These are phyloP conservation scores for Neurospora hispaniola DNA, from an alignment of 495 filamentous ascomycete genomes.

Conservation along the genomic window DNA sequence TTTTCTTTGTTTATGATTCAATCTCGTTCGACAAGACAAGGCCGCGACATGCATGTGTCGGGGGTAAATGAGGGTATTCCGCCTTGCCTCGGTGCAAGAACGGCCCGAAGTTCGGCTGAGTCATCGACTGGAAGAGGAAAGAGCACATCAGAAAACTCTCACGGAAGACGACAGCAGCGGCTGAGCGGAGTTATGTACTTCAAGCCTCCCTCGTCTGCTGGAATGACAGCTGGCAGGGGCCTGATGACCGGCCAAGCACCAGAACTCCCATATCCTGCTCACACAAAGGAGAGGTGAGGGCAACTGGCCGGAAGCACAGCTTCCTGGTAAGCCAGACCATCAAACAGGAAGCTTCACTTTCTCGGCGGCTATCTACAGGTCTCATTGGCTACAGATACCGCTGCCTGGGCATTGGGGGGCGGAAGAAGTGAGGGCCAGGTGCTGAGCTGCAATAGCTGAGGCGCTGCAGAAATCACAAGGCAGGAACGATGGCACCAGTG, in stretches of 20 bases:
- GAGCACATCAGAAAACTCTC: not conserved
- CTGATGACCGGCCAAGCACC: not conserved
- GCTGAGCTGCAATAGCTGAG: not conserved
- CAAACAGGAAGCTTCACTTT: not conserved
- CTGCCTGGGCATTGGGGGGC: not conserved
- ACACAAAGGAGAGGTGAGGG: not conserved
- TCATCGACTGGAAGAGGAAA: not conserved
- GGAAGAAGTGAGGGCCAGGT: not conserved
- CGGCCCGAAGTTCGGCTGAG: not conserved
- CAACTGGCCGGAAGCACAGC: not conserved
- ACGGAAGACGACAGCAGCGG: not conserved
- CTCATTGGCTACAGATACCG: not conserved
- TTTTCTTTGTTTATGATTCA: not conserved
- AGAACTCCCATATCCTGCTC: not conserved
- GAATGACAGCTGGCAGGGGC: not conserved
- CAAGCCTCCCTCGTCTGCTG: not conserved
- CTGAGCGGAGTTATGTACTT: not conserved
- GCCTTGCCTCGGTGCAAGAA: not conserved
- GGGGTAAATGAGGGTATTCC: not conserved
- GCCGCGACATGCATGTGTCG: not conserved
- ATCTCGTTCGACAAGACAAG: not conserved
- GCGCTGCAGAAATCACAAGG: not conserved
- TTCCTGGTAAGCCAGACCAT: not conserved
- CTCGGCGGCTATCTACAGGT: not conserved
- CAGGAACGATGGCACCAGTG: not conserved